Base-by-base conservation (phyloP, 192 early-diverging fungal genomes). In the Phlyctochytrium arcticum region DNA sequence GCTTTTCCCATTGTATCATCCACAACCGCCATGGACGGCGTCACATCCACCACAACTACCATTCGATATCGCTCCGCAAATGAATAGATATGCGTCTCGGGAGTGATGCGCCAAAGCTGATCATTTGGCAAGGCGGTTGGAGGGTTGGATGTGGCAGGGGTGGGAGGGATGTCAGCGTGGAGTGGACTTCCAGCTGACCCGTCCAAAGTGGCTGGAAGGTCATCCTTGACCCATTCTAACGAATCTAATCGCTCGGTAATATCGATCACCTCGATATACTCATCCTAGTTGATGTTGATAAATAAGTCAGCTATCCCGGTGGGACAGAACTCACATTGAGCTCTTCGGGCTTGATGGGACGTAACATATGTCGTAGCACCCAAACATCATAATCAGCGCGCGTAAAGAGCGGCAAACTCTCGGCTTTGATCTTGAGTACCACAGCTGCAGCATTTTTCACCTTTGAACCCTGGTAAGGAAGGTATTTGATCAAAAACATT, bases 41-140 rank as follows among this genome's bases (percentile, higher is more conserved):
- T 83, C 24, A 86, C 72, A 67, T 92, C 90, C 36, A 92, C 72
- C 48, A 90, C 70, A 60, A 90, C 84, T 3, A 87, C 84, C 26
- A 88, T 72, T 0, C 83, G 70, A 55, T 90, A 82, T 64, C 85
- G 72, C 23, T 73, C 65, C 33, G 80, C 76, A 39, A 88, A 54
- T 6, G 72, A 73, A 12, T 82, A 72, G 27, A 92, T 82, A 8
- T 78, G 71, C 0, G 90, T 88, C n/a, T 84, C 72, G 2, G 90
- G 88, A 7, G 85, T 88, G 12, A 91, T 54, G 31, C 48, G 49
- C n/a, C 51, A 33, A 4, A 10, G 49, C 35, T 26, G 56, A 57
- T 57, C 31, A 19, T 36, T 31, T 48, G 31, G 4, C 29, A 48
- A 6, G 39, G 26, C 24, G n/a, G 39, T 24, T 60, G 39, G n/a